Evolutionary conservation across 768 basidiomycete species (phyloP).

Genomic region (Mycena epipterygia): DNA sequence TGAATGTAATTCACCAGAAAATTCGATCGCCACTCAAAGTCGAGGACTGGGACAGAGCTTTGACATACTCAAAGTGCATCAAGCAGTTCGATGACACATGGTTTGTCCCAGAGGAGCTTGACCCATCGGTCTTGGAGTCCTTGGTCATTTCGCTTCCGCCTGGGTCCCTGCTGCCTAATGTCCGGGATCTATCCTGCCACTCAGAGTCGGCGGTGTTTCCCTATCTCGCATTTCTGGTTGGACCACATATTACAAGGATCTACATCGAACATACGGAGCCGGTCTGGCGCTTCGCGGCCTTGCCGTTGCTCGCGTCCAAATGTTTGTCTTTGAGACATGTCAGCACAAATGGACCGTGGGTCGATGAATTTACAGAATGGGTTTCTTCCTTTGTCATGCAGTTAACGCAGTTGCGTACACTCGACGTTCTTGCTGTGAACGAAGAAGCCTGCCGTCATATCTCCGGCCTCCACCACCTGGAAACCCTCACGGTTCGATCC

Average conservation of each 20-base stretch:
- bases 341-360: not conserved
- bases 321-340: conserved; percentile 1
- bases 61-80: not conserved
- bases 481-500: not conserved
- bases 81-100: not conserved
- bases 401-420: not conserved
- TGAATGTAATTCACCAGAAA: conserved; percentile 4
- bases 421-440: not conserved
- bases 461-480: not conserved
- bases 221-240: not conserved
- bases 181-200: not conserved
- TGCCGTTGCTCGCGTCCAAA: not conserved
- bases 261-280: not conserved
- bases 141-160: conserved; percentile 5
- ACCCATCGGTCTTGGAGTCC: not conserved
- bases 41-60: conserved; percentile 7
- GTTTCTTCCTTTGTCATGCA: not conserved
- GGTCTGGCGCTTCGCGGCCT: not conserved
- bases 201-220: not conserved
- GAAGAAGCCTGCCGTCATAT: not conserved
- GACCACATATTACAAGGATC: not conserved
- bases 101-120: not conserved
- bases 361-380: not conserved
- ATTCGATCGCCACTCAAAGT: not conserved
- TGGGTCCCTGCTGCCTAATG: not conserved